Conservation (phyloP, 108 stramenopile species). For the Cafeteria roenbergensis region DNA sequence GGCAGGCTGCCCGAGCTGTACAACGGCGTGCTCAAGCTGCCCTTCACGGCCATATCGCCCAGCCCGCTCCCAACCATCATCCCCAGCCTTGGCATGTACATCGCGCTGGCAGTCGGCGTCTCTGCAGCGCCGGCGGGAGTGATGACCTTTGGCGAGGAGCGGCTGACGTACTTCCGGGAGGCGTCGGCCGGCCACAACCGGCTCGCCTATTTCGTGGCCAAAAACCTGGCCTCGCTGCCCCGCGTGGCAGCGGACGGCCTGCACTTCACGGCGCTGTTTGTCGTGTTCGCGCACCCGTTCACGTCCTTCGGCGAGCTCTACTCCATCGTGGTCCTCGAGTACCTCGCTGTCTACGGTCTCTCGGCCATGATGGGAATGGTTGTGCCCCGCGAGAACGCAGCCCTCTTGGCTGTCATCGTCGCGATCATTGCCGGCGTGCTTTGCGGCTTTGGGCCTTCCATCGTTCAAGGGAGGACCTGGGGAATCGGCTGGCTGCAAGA, state of each 20-base stretch:
- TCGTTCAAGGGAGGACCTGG: neutral
- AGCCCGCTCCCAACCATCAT: neutral
- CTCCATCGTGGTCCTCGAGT: neutral
- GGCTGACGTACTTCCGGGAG: neutral
- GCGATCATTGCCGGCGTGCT: neutral
- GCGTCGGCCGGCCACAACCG: neutral
- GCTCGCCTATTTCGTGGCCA: neutral
- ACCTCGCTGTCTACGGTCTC: neutral
- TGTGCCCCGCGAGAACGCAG: neutral
- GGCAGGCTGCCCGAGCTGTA: neutral
- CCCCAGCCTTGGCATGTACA: neutral
- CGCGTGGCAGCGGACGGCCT: neutral
- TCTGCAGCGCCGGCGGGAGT: neutral
- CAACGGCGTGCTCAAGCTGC: neutral
- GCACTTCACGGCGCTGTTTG: neutral
- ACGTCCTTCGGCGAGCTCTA: neutral
- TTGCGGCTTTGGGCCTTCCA: neutral
- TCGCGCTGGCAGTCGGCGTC: neutral
- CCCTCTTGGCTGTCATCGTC: neutral
- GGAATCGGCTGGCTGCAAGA: neutral
- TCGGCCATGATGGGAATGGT: neutral
- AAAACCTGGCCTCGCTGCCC: neutral
- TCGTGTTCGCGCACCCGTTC: neutral
- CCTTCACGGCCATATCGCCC: neutral
- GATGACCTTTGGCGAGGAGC: neutral